phyloP scores from a whole-genome alignment of 2,329 filamentous ascomycete genomes.

The Pseudogymnoascus sp. region DNA sequence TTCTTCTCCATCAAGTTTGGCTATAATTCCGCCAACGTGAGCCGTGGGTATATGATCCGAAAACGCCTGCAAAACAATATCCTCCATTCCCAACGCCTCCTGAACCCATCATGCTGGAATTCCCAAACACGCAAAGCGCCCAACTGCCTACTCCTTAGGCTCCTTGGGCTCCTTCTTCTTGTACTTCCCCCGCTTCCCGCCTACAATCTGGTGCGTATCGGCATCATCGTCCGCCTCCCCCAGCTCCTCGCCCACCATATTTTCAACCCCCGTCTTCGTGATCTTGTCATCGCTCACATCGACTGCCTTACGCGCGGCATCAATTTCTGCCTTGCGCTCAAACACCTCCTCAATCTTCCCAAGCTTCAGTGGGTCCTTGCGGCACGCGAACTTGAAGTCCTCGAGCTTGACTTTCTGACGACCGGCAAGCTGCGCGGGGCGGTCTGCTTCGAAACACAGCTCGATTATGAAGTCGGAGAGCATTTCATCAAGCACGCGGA shows the following conservation, averaged over 20 bases:
- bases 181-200: slow-evolving; percentile 14
- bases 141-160: not conserved
- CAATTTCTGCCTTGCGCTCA: slow-evolving; percentile 79
- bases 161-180: slow-evolving; percentile 6
- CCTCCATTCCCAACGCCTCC: not conserved
- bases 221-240: slow-evolving; percentile 45
- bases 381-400: slow-evolving; percentile 91
- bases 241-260: slow-evolving; percentile 33
- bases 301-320: slow-evolving; percentile 69
- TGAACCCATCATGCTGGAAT: not conserved
- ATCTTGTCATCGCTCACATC: slow-evolving; percentile 59
- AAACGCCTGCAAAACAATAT: not conserved
- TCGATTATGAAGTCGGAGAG: slow-evolving; percentile 95
- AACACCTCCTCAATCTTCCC: slow-evolving; percentile 85
- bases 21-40: not conserved
- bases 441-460: slow-evolving; percentile 81
- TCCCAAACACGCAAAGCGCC: not conserved
- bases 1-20: not conserved
- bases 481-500: slow-evolving; percentile 86
- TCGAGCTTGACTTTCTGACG: slow-evolving; percentile 97
- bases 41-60: slow-evolving; percentile 4
- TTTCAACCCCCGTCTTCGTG: slow-evolving; percentile 40
- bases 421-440: slow-evolving; percentile 74
- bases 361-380: slow-evolving; percentile 75
- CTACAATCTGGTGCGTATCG: slow-evolving; percentile 18